phyloP scores from a whole-genome alignment of 352 stramenopile species.

The Globisporangium sylvaticum region DNA sequence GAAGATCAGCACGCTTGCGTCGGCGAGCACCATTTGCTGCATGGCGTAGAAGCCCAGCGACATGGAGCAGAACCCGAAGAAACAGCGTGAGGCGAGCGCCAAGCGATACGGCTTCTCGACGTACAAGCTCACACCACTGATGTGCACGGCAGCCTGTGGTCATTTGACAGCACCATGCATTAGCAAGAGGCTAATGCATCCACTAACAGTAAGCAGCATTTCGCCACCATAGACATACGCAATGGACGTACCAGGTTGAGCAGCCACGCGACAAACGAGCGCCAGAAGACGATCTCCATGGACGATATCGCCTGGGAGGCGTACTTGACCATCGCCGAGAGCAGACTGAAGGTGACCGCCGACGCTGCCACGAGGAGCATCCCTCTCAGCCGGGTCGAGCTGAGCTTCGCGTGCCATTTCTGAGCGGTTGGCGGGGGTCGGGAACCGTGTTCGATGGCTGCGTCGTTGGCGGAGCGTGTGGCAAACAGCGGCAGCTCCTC shows the following conservation, averaged over 20 bases:
- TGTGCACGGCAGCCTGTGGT: conserved; percentile 32
- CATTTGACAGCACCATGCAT: background rate
- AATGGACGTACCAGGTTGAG: conserved; percentile 38
- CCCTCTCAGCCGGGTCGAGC: conserved; percentile 17
- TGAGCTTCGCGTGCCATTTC: conserved; percentile 13
- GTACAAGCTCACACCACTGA: conserved; percentile 19
- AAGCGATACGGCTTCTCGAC: conserved; percentile 34
- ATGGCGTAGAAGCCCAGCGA: conserved; percentile 49
- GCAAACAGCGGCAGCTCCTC: conserved; percentile 41
- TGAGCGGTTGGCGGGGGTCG: background rate
- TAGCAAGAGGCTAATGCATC: background rate
- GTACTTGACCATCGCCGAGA: conserved; percentile 54
- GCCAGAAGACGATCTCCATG: conserved; percentile 70
- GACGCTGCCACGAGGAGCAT: conserved; percentile 44
- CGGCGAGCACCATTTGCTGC: conserved; percentile 49
- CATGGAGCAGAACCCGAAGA: conserved; percentile 41
- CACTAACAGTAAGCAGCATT: background rate
- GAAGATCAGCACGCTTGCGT: conserved; percentile 65
- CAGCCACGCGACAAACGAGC: conserved; percentile 45
- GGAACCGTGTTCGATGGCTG: background rate
- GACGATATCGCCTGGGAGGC: conserved; percentile 39
- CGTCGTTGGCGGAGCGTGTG: conserved; percentile 19
- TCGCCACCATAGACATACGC: background rate
- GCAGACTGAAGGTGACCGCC: conserved; percentile 53
- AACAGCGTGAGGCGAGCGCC: conserved; percentile 33